Base-by-base conservation (phyloP, 257 asterid species). In the Striga asiatica region DNA sequence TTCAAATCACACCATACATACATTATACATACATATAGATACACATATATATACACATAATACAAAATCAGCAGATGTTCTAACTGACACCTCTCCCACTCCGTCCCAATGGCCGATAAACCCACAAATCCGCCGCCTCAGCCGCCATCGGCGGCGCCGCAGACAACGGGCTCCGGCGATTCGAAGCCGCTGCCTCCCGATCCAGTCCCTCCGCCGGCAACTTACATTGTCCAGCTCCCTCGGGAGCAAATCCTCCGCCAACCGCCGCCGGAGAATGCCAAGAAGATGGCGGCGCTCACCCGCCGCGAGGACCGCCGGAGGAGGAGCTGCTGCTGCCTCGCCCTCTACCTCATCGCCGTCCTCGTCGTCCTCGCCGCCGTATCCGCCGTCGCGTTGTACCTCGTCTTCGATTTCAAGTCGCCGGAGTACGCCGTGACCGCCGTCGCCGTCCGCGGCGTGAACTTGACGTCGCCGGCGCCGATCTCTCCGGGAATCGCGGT, bases 341-440 rank as follows among this genome's bases (percentile, higher is more conserved):
- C 76, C 0, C 14, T 77, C 10, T 66, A 65, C 32, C 29, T 79
- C 29, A 60, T 79, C 17, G 3, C 69, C 1, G 17, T 76, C 4
- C 67, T 83, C 54, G 8, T 66, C n/a, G 7, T 71, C 37, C 69
- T 68, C 42, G 54, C 69, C 28, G 74, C 71, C 8, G 41, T 75
- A 1, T 24, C 88, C 48, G 78, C 74, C 48, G 88, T 71, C 29
- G 75, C 71, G 11, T 16, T 83, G 13, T 77, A 71, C 77, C 73
- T 83, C 28, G 74, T 71, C 8, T 66, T 68, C 76, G 66, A 76
- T 2, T 82, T 81, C 7, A 74, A 73, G 54, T 58, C 81, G 5
- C 88, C 78, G 5, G 61, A 69, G 7, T 77, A 73, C 23, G 10
- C 70, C 0, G 64, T 83, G 21, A 37, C 72, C 1, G 29, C 21